Base-by-base conservation (phyloP, 805 yeast species). In the Yarrowia sp. region DNA sequence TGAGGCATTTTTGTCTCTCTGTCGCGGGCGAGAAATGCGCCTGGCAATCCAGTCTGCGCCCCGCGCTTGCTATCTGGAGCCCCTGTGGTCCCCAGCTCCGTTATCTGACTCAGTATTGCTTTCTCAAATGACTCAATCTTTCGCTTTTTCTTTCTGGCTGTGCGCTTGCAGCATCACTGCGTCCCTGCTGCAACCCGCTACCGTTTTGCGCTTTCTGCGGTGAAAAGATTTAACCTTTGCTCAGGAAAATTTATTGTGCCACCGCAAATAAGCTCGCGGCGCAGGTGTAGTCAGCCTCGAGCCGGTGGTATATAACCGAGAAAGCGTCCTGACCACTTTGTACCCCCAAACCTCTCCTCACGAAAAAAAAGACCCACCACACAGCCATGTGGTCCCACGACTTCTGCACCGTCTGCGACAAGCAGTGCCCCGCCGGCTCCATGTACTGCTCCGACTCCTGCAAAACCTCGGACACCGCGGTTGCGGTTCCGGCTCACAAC, bases 321-420 rank as follows among this genome's bases (percentile, higher is more conserved):
- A 8, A 19, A 22, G 24, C 18, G 10, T 13, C 22, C 47, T 41
- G 29, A 33, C 22, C 7, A 8, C 10, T 9, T 1, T 3, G 6
- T 6, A 5, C 6, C 49, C 6, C 33, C 24, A 33, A n/a, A 24
- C 21, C 58, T n/a, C 36, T 33, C 12, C 18, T 6, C 39, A 6
- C 25, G 21, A 6, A 19, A 32, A 39, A 4, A 32, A 21, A 47
- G 31, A 22, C 41, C 16, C 14, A 14, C 29, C 12, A 10, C 41
- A 33, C 31, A 18, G 3, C 14, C 29, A 73, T 71, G 72, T 76
- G 79, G 80, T 65, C 75, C 65, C 80, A 78, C 68, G 86, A 83
- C 69, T 83, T 73, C 72, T 83, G 87, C 74, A 76, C 81, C 51
- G 84, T 80, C 63, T 83, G 87, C 72, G 85, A 82, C 67, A 79